Evolutionary conservation across 1,139 yeast species (phyloP).

Genomic region (Spathaspora sp.): DNA sequence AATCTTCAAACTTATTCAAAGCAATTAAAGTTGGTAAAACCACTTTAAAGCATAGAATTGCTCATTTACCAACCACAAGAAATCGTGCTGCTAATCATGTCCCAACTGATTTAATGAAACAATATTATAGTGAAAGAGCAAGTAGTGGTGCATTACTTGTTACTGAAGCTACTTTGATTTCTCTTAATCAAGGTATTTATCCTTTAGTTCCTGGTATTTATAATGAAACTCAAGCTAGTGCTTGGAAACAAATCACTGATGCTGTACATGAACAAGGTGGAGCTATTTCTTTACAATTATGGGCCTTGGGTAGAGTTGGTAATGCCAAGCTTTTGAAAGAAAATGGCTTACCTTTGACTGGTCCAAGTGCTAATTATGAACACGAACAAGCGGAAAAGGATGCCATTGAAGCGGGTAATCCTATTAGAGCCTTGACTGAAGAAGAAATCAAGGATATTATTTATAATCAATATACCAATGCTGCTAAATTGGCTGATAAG

Average conservation of each 20-base stretch:
- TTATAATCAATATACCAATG: constrained; percentile 33
- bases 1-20: constrained; percentile 39
- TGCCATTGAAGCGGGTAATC: constrained; percentile 32
- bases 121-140: constrained; percentile 57
- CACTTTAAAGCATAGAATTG: constrained; percentile 41
- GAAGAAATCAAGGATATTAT: constrained; percentile 43
- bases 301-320: constrained; percentile 61
- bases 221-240: constrained; percentile 44
- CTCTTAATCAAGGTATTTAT: constrained; percentile 35
- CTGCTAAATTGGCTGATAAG: constrained; percentile 47
- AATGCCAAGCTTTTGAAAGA: constrained; percentile 41
- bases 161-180: constrained; percentile 35
- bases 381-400: constrained; percentile 24
- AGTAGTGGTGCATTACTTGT: constrained; percentile 51
- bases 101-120: constrained; percentile 47
- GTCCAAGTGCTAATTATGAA: constrained; percentile 26
- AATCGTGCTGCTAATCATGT: constrained; percentile 39
- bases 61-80: constrained; percentile 57
- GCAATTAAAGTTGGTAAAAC: constrained; percentile 47
- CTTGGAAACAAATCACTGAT: constrained; percentile 54
- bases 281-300: constrained; percentile 50
- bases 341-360: constrained; percentile 24
- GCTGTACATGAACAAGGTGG: constrained; percentile 16
- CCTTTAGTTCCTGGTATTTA: constrained; percentile 55
- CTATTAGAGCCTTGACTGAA: constrained; percentile 39